A percentile compares a stretch with the other conserved stretches of the same genome.
Conservation (phyloP, 768 basidiomycete genomes). For the Crassisporium funariophilum region DNA sequence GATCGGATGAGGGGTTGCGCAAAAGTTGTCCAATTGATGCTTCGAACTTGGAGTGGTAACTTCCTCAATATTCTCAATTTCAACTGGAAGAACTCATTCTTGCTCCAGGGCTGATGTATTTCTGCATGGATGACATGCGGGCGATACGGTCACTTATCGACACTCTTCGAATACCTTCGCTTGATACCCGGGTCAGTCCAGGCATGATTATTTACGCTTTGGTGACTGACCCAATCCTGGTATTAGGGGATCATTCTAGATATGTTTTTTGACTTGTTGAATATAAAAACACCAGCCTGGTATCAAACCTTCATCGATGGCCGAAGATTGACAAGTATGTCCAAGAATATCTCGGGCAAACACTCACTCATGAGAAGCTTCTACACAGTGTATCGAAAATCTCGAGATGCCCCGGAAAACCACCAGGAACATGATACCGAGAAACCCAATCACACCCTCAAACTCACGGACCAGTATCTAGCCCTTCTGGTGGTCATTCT, state of each 20-base stretch:
- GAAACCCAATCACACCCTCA: conserved; percentile 57
- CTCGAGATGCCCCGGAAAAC: conserved; percentile 42
- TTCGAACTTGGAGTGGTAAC: conserved; percentile 91
- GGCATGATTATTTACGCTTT: background rate
- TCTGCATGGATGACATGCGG: conserved; percentile 86
- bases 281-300: conserved; percentile 92
- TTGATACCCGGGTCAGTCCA: conserved; percentile 81
- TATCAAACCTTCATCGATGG: conserved; percentile 91
- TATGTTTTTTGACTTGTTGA: conserved; percentile 91
- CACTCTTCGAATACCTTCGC: conserved; percentile 84
- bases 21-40: conserved; percentile 77
- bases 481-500: conserved; percentile 84
- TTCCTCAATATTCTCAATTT: background rate
- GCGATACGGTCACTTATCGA: conserved; percentile 86
- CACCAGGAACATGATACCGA: conserved; percentile 38
- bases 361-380: too few relatives aligned
- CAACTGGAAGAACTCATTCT: background rate
- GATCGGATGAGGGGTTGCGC: conserved; percentile 80
- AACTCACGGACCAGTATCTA: conserved; percentile 91
- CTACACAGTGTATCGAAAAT: conserved; percentile 64
- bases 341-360: too few relatives aligned
- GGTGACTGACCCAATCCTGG: background rate
- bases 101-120: conserved; percentile 80
- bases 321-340: conserved; percentile 77
- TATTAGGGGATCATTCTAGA: conserved; percentile 87